Conservation (phyloP, 257 asterid genomes). For the Fraxinus quadrangulata region DNA sequence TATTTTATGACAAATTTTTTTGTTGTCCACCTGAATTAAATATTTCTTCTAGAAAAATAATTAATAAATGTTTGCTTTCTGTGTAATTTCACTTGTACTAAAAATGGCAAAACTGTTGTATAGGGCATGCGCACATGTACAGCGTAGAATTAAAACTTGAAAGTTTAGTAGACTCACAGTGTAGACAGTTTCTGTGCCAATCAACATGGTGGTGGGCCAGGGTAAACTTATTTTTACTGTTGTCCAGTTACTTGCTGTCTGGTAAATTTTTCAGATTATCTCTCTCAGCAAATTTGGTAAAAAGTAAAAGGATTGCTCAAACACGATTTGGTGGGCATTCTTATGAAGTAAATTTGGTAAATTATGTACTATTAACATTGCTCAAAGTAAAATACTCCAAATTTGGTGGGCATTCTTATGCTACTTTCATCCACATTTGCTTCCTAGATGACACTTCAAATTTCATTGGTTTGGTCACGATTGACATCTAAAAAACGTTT, state of each 20-base stretch:
- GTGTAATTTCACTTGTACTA: background rate
- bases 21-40: background rate
- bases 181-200: background rate
- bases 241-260: background rate
- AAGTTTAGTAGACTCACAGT: background rate
- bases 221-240: background rate
- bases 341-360: too few species aligned
- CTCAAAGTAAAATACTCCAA: background rate
- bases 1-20: too few species aligned
- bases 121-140: background rate
- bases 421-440: too few species aligned
- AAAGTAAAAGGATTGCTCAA: too few species aligned
- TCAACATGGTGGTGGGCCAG: background rate
- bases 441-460: too few species aligned
- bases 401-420: background rate
- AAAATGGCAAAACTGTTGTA: background rate
- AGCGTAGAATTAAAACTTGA: background rate
- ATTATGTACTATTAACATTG: too few species aligned
- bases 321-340: slow-evolving; percentile 9
- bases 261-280: slow-evolving; percentile 15
- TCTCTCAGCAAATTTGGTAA: background rate
- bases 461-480: too few species aligned
- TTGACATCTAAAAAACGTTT: too few species aligned
- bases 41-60: background rate
- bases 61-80: background rate